A percentile compares a stretch with the other conserved stretches of the same genome.
Evolutionary conservation across 2,329 filamentous ascomycete genomes (phyloP).

Genomic region (Penicillium sp.): DNA sequence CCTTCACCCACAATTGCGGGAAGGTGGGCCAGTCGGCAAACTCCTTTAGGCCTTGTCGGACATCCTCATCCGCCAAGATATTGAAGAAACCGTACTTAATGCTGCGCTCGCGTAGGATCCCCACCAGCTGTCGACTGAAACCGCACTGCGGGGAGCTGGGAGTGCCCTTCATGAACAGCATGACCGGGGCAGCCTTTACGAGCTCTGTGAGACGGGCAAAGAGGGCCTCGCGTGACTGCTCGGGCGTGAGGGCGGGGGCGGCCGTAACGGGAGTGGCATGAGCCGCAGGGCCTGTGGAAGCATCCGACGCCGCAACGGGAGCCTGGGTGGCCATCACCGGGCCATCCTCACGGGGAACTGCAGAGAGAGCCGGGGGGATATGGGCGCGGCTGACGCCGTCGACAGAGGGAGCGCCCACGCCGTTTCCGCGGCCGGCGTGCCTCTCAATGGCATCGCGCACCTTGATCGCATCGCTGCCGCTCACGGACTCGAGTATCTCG

Average conservation of each 20-base stretch:
- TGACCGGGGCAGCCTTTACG: conserved; percentile 92
- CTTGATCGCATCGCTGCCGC: conserved; percentile 82
- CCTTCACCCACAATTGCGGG: conserved; percentile 88
- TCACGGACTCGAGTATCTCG: conserved; percentile 77
- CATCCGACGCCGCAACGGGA: conserved; percentile 17
- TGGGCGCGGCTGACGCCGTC: conserved; percentile 33
- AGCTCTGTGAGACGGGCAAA: conserved; percentile 76
- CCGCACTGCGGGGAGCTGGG: conserved; percentile 84
- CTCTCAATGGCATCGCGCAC: conserved; percentile 82
- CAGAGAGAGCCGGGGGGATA: conserved; percentile 42
- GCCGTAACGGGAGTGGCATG: conserved; percentile 26
- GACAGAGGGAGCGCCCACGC: conserved; percentile 24
- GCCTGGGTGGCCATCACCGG: conserved; percentile 32
- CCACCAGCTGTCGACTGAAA: conserved; percentile 87
- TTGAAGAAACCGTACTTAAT: conserved; percentile 99
- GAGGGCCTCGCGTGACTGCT: conserved; percentile 75
- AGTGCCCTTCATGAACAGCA: conserved; percentile 99
- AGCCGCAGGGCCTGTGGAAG: conserved; percentile 24
- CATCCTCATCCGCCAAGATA: conserved; percentile 94
- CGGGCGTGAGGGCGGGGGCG: conserved; percentile 33
- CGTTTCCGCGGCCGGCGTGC: conserved; percentile 57
- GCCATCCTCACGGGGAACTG: conserved; percentile 38
- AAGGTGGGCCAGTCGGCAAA: conserved; percentile 99
- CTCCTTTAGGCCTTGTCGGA: conserved; percentile 92
- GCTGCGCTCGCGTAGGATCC: conserved; percentile 78